Percentiles rank a stretch among this genome's conserved stretches.
Conservation (phyloP, 1,284 basidiomycete genomes). For the Sanguinoderma infundibulare region DNA sequence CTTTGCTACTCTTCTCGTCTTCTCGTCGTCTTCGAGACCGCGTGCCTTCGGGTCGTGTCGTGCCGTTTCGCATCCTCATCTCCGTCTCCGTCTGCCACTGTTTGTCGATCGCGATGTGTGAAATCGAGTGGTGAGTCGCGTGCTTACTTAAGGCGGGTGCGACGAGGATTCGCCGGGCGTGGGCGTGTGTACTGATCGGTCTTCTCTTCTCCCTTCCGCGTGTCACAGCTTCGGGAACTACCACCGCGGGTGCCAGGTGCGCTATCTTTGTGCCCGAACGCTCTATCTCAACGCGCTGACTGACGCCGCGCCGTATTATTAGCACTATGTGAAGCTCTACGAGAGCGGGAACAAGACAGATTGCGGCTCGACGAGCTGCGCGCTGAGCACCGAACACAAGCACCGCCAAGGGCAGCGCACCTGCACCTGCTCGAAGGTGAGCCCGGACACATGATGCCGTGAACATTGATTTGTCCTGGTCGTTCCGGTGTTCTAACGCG, state of each 20-base stretch:
- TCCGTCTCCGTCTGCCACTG: neutral
- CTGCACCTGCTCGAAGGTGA: conserved; percentile 35
- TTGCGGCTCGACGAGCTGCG: conserved; percentile 35
- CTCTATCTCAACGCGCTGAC: neutral
- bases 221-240: conserved; percentile 35
- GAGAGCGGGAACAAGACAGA: conserved; percentile 37
- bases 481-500: neutral
- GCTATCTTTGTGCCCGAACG: conserved; percentile 1
- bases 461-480: neutral
- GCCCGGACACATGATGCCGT: conserved; percentile 4
- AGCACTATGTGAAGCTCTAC: conserved; percentile 40
- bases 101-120: conserved; percentile 27
- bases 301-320: neutral
- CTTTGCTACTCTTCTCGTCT: neutral
- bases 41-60: neutral
- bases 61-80: neutral
- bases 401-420: conserved; percentile 29
- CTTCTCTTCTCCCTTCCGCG: neutral
- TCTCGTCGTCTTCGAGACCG: neutral
- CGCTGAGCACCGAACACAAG: conserved; percentile 33
- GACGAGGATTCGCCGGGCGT: neutral
- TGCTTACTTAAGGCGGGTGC: neutral
- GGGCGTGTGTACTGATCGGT: conserved; percentile 8
- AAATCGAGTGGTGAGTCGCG: conserved; percentile 34
- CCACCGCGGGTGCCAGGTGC: conserved; percentile 37